phyloP scores from a whole-genome alignment of 2,329 filamentous ascomycete genomes.

The Periconia sp. region DNA sequence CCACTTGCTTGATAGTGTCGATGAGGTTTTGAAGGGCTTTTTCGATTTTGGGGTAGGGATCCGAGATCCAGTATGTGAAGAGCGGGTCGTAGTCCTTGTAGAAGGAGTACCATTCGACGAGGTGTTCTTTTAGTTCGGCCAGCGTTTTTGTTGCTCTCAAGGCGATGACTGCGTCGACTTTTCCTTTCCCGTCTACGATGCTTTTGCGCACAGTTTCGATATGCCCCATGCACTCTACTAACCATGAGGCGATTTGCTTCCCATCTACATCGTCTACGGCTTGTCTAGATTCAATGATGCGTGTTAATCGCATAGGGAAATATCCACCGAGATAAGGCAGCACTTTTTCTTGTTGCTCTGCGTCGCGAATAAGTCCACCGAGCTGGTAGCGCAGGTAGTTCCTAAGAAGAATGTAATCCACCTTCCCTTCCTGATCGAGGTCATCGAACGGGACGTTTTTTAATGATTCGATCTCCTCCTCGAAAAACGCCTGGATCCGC shows the following conservation, averaged over 20 bases:
- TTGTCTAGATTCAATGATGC: conserved; percentile 54
- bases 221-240: conserved; percentile 41
- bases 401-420: conserved; percentile 55
- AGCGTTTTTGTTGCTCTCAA: conserved; percentile 52
- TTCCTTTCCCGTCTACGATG: conserved; percentile 40
- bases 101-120: conserved; percentile 54
- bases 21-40: conserved; percentile 41
- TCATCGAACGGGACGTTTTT: conserved; percentile 37
- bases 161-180: conserved; percentile 46
- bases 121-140: conserved; percentile 42
- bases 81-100: conserved; percentile 59
- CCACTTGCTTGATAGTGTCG: conserved; percentile 42
- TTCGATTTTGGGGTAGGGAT: conserved; percentile 49
- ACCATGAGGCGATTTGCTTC: conserved; percentile 46
- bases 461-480: conserved; percentile 46
- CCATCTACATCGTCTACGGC: conserved; percentile 48
- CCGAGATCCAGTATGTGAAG: conserved; percentile 60
- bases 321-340: conserved; percentile 49
- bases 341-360: conserved; percentile 40
- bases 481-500: conserved; percentile 47
- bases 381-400: conserved; percentile 46
- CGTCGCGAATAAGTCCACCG: conserved; percentile 46
- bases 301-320: conserved; percentile 36
- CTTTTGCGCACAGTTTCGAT: conserved; percentile 38
- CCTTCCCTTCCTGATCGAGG: conserved; percentile 47